phyloP scores from a whole-genome alignment of 441 rosid genomes.

The Corymbia calophylla region DNA sequence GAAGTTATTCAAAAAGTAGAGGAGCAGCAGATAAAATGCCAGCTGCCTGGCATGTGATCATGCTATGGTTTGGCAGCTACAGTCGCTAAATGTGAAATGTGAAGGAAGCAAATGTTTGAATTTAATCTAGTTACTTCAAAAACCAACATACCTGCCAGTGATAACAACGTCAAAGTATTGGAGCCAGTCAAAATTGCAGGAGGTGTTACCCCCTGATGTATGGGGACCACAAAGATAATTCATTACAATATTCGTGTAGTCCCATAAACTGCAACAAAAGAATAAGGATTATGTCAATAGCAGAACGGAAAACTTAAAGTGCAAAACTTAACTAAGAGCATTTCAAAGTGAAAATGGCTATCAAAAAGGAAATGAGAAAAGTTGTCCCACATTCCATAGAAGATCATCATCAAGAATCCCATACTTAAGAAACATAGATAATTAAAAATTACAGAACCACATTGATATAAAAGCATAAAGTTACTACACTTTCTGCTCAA shows the following conservation, averaged over 20 bases:
- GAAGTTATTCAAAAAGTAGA: neutral
- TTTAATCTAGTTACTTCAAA: neutral
- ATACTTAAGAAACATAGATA: neutral
- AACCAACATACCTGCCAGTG: slow-evolving; percentile 75
- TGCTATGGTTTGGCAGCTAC: neutral
- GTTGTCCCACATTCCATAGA: neutral
- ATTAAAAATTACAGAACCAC: neutral
- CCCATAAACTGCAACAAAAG: slow-evolving; percentile 84
- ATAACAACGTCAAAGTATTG: slow-evolving; percentile 85
- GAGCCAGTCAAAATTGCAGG: slow-evolving; percentile 83
- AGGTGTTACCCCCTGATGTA: slow-evolving; percentile 22
- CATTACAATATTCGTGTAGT: slow-evolving; percentile 96
- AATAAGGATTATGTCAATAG: neutral
- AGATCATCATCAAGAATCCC: neutral
- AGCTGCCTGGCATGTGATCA: neutral
- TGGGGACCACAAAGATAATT: slow-evolving; percentile 75
- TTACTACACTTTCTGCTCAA: neutral
- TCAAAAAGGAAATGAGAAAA: neutral
- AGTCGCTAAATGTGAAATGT: neutral
- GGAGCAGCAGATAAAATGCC: neutral
- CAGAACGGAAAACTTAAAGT: neutral
- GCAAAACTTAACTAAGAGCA: neutral
- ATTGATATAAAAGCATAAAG: neutral
- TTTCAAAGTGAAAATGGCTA: neutral
- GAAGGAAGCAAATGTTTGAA: neutral